Conservation (phyloP, 345 rosid genomes). For the Rhodamnia argentea region DNA sequence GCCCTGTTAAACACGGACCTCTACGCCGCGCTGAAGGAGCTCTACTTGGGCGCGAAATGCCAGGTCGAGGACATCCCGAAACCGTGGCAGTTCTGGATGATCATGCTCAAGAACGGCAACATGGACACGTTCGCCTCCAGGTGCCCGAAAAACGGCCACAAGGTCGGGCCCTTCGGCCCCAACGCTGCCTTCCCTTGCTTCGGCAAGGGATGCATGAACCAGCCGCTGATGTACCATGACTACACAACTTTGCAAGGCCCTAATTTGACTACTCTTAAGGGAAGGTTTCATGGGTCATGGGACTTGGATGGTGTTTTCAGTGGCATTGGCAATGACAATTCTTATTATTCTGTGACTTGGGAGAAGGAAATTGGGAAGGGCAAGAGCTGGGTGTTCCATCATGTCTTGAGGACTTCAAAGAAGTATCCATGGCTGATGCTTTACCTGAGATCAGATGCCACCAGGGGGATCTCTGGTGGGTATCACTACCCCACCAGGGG, state of each 20-base stretch:
- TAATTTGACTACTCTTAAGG: constrained; percentile 15
- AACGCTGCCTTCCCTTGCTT: constrained; percentile 56
- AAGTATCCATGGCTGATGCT: constrained; percentile 90
- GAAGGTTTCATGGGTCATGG: constrained; percentile 72
- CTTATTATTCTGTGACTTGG: constrained; percentile 61
- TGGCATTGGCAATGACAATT: constrained; percentile 6
- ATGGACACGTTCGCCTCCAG: constrained; percentile 49
- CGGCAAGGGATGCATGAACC: constrained; percentile 81
- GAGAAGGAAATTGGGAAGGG: constrained; percentile 60
- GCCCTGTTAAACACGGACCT: constrained; percentile 26
- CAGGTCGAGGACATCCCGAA: constrained; percentile 46
- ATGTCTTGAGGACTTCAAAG: constrained; percentile 48
- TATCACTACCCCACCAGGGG: constrained; percentile 75
- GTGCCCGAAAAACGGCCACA: constrained; percentile 60
- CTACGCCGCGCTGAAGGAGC: constrained; percentile 65
- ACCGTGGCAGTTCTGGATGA: constrained; percentile 91
- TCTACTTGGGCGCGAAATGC: constrained; percentile 58
- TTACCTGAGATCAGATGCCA: constrained; percentile 83
- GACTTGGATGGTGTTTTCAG: constrained; percentile 29
- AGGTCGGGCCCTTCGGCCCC: constrained; percentile 37
- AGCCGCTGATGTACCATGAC: constrained; percentile 48
- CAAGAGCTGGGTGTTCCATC: constrained; percentile 57
- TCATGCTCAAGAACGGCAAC: constrained; percentile 89
- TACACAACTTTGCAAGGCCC: constrained; percentile 36
- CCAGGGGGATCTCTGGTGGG: constrained; percentile 65